Evolutionary conservation across 2,329 filamentous ascomycete species (phyloP), one percentile per base, ranked within the genome.

Genomic region (Exophiala spinifera): DNA sequence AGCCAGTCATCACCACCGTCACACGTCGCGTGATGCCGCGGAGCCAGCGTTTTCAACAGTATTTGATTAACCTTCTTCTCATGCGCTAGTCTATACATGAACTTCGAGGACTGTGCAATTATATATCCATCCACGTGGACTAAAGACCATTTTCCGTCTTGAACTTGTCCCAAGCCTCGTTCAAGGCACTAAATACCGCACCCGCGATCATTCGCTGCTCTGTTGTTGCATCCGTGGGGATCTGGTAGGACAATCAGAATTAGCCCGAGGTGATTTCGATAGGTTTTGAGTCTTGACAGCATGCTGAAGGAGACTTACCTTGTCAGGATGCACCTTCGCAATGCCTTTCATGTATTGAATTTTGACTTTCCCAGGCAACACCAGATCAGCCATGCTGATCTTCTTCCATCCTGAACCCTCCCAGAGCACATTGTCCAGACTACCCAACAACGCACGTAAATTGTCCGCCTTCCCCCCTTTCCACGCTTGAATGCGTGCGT

Each of bases 271-370:
- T 31, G 3, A 31, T 31, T 31, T 3, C 28, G 11, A 31, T 31
- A 10, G 6, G 8, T 31, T 11, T 31, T 31, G 28, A 10, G 7
- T 2, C 8, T 11, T 8, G 28, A 31, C 6, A 11, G 28, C 7
- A 31, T 31, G 3, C 28, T 31, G 28, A 31, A 31, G 3, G 6
- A 31, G 14, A 56, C 55, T 56, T 79, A 96, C 94, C 87, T 99
- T 99, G 72, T 99, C 94, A 57, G 94, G 94, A 79, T 99, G 94
- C 64, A 94, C 94, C 79, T 96, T 97, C 10, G 87, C 89, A 79
- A 99, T 97, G 4, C 92, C 94, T 81, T 96, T 96, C 94, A 99
- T 97, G 70, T 99, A 99, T 56, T 88, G 79, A 61, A 99, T 87
- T 82, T 99, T 99, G 70, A 97, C 94, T 78, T 92, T 96, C 63